phyloP scores from a whole-genome alignment of 2,329 filamentous ascomycete species.

The Exophiala alcalophila region DNA sequence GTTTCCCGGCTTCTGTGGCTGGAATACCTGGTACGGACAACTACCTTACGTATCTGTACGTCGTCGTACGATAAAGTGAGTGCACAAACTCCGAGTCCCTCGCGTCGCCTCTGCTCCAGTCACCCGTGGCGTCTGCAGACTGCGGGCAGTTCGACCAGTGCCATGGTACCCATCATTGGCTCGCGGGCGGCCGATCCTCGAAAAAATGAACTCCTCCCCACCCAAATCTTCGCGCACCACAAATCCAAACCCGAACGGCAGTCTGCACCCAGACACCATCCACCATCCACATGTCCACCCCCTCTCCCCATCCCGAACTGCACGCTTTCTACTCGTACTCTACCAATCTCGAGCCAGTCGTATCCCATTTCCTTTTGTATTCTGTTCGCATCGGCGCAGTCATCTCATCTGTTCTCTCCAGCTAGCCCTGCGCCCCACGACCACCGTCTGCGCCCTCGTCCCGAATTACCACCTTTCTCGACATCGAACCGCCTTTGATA shows the following conservation, averaged over 20 bases:
- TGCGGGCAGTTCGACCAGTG: conserved; percentile 23
- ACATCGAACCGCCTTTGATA: too few relatives aligned
- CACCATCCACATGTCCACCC: conserved; percentile 18
- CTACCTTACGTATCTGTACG: too few relatives aligned
- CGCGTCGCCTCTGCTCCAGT: conserved; percentile 19
- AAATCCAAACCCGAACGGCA: conserved; percentile 13
- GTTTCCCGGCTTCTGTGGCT: too few relatives aligned
- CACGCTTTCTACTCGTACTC: conserved; percentile 11
- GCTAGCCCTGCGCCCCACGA: conserved; percentile 1
- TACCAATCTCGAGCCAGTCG: conserved; percentile 17
- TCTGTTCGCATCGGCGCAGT: conserved; percentile 7
- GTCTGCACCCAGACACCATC: conserved; percentile 19
- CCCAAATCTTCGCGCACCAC: conserved; percentile 15
- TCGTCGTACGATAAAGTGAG: too few relatives aligned
- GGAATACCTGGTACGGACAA: too few relatives aligned
- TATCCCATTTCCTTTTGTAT: conserved; percentile 10
- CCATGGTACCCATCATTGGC: conserved; percentile 23
- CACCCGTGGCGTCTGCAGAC: conserved; percentile 20
- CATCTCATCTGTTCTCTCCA: conserved; percentile 13
- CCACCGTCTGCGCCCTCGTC: conserved; percentile 6
- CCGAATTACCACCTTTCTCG: too few relatives aligned
- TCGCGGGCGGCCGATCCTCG: conserved; percentile 22
- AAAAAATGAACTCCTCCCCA: conserved; percentile 29
- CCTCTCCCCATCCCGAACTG: conserved; percentile 19
- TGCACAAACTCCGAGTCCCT: too few relatives aligned